Evolutionary conservation across 2,329 filamentous ascomycete genomes (phyloP).

Genomic region (Xylariaceae sp.): DNA sequence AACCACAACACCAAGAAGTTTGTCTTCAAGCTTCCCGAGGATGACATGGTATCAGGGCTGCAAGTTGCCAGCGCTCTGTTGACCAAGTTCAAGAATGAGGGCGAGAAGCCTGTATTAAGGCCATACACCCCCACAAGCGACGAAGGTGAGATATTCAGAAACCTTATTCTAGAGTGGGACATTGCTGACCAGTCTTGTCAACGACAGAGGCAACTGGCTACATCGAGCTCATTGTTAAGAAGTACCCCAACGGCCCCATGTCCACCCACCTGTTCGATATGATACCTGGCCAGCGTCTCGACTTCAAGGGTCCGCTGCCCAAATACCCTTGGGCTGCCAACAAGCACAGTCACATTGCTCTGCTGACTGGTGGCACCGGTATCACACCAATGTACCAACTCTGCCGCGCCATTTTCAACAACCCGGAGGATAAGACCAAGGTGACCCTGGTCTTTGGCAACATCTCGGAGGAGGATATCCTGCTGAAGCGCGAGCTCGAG

Average conservation of each 20-base stretch:
- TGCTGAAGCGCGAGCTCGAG: slow-evolving; percentile 80
- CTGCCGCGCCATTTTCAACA: slow-evolving; percentile 85
- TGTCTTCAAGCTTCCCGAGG: slow-evolving; percentile 80
- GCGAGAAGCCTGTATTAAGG: slow-evolving; percentile 80
- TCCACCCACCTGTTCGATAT: slow-evolving; percentile 82
- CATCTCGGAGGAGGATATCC: slow-evolving; percentile 81
- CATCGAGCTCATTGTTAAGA: slow-evolving; percentile 87
- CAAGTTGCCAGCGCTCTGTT: slow-evolving; percentile 80
- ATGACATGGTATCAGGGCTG: slow-evolving; percentile 79
- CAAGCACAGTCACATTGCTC: slow-evolving; percentile 85
- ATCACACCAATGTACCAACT: slow-evolving; percentile 99
- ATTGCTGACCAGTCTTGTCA: no score
- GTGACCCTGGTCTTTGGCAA: slow-evolving; percentile 95
- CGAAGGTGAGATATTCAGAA: slow-evolving; percentile 53
- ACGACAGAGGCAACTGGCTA: slow-evolving; percentile 65
- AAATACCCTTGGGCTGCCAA: slow-evolving; percentile 89
- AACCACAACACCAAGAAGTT: slow-evolving; percentile 96
- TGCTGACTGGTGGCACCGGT: slow-evolving; percentile 91
- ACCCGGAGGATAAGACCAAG: slow-evolving; percentile 95
- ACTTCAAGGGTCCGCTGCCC: slow-evolving; percentile 91
- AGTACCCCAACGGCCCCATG: slow-evolving; percentile 88
- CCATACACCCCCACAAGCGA: slow-evolving; percentile 93
- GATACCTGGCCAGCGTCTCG: slow-evolving; percentile 74
- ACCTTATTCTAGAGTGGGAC: no score
- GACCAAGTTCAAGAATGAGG: slow-evolving; percentile 85